Evolutionary conservation across 2,329 filamentous ascomycete species (phyloP).

Genomic region (Phaeomoniella chlamydospora): DNA sequence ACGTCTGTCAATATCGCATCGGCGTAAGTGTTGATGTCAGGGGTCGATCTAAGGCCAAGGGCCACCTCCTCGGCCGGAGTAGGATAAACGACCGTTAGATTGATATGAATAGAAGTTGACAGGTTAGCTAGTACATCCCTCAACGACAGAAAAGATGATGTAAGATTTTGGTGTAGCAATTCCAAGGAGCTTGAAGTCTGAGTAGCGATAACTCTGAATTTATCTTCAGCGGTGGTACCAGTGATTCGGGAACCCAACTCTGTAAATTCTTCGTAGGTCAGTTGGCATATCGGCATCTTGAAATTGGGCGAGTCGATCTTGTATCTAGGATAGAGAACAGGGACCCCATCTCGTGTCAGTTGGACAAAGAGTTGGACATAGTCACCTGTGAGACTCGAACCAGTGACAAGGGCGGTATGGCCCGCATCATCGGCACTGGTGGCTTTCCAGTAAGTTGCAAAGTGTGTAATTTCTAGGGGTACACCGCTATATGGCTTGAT

Average conservation of each 20-base stretch:
- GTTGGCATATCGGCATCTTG: slow-evolving; percentile 65
- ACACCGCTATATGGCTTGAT: slow-evolving; percentile 92
- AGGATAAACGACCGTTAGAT: slow-evolving; percentile 85
- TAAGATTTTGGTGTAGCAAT: slow-evolving; percentile 28
- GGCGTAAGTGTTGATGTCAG: slow-evolving; percentile 74
- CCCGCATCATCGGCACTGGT: slow-evolving; percentile 84
- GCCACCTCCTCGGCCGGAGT: slow-evolving; percentile 56
- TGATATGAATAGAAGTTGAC: slow-evolving; percentile 69
- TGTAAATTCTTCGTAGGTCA: slow-evolving; percentile 43
- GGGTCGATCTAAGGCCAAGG: slow-evolving; percentile 56
- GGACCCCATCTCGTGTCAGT: slow-evolving; percentile 72
- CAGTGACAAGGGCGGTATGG: slow-evolving; percentile 76
- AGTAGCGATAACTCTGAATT: slow-evolving; percentile 19
- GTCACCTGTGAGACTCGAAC: slow-evolving; percentile 89
- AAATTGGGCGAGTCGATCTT: slow-evolving; percentile 61
- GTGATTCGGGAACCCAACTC: slow-evolving; percentile 5
- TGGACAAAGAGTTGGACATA: slow-evolving; percentile 88
- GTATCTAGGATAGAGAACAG: slow-evolving; percentile 79
- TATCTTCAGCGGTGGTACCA: slow-evolving; percentile 44
- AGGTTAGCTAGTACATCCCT: slow-evolving; percentile 61
- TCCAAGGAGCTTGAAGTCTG: slow-evolving; percentile 28
- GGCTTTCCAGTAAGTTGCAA: slow-evolving; percentile 98
- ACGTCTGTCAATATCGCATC: slow-evolving; percentile 74
- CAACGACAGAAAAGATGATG: slow-evolving; percentile 59
- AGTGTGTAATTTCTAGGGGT: slow-evolving; percentile 91